Base-by-base conservation (phyloP, 805 yeast species). In the Lipomyces japonicus region DNA sequence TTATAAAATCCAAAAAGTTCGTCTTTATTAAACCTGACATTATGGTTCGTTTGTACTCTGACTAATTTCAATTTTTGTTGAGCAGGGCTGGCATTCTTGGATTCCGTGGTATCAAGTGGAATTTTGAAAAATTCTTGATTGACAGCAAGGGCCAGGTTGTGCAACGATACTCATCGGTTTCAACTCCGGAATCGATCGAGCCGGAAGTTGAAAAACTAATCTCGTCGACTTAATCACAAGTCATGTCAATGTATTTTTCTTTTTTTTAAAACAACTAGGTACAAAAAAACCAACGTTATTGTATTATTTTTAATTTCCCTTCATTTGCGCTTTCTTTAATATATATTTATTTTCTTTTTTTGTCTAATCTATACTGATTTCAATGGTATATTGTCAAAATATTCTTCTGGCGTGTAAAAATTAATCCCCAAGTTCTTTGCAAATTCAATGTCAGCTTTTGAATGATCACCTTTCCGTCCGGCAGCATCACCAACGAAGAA, bases 401-500 rank as follows among this genome's bases (percentile, higher is more conserved):
- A 71, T 43, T 82, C 81, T 60, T 91, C 97, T 0, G 97, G 97
- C 0, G 79, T 69, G 44, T 69, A 68, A 61, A 87, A 91, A 19
- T 58, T 54, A 1, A 88, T 39, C 0, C 78, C 78, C 1, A 76
- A 62, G 18, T 71, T 73, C 38, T 71, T 56, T 0, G 97, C 96
- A 72, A 90, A 90, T 48, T 53, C 63, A 55, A 64, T 66, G 65
- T 91, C 98, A 42, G 85, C 78, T 59, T 86, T 89, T 72, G 93
- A 86, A 63, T 83, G 85, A 66, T 91, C 97, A 0, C 63, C 66
- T 1, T 64, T 61, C 46, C 97, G 72, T 0, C 97, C 98, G 4
- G 96, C 97, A 0, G 97, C 97, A 70, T 91, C 98, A 4, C 98
- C 98, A n/a, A 89, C 90, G 65, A 69, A 93, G 46, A 81, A 72